These are phyloP conservation scores for Oropetium thomaeum DNA, from an alignment of 176 grass and related monocot species.

Conservation along the genomic window DNA sequence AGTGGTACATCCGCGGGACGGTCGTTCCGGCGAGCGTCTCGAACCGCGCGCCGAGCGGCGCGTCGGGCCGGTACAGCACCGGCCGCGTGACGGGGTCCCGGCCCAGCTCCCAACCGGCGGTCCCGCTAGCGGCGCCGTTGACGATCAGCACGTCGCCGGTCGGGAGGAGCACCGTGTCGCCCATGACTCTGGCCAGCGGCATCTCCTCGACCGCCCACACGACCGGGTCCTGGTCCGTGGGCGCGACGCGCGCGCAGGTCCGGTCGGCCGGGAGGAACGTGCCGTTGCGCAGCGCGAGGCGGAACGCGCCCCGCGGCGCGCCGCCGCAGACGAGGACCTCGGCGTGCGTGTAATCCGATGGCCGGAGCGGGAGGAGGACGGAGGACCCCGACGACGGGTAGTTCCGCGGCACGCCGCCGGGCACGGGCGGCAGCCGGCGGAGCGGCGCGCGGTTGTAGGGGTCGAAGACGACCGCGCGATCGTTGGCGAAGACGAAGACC, in stretches of 20 bases:
- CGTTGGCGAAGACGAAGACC: conserved; percentile 84
- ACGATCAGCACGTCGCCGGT: conserved; percentile 74
- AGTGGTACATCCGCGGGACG: conserved; percentile 79
- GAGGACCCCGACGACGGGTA: conserved; percentile 72
- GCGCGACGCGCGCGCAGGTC: conserved; percentile 59
- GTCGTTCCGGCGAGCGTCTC: conserved; percentile 20
- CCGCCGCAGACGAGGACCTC: conserved; percentile 84
- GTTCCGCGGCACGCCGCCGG: conserved; percentile 47
- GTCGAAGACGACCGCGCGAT: conserved; percentile 59
- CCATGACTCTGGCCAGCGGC: conserved; percentile 62
- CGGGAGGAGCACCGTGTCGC: conserved; percentile 81
- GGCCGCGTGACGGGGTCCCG: conserved; percentile 54
- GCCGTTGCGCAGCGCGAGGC: conserved; percentile 44
- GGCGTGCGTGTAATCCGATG: conserved; percentile 4
- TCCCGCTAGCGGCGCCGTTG: conserved; percentile 60
- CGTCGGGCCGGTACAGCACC: conserved; percentile 52
- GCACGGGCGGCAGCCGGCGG: conserved; percentile 48
- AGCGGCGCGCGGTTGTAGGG: conserved; percentile 30
- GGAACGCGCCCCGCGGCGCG: conserved; percentile 51
- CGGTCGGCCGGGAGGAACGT: conserved; percentile 50
- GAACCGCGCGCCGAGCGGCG: conserved; percentile 37
- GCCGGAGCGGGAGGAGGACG: conserved; percentile 63
- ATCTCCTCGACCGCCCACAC: conserved; percentile 81
- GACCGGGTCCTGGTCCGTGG: conserved; percentile 44
- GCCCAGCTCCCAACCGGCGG: conserved; percentile 77